A percentile compares a stretch with the other conserved stretches of the same genome.
Conservation (phyloP, 2,329 filamentous ascomycete genomes). For the Penicillium sp. region DNA sequence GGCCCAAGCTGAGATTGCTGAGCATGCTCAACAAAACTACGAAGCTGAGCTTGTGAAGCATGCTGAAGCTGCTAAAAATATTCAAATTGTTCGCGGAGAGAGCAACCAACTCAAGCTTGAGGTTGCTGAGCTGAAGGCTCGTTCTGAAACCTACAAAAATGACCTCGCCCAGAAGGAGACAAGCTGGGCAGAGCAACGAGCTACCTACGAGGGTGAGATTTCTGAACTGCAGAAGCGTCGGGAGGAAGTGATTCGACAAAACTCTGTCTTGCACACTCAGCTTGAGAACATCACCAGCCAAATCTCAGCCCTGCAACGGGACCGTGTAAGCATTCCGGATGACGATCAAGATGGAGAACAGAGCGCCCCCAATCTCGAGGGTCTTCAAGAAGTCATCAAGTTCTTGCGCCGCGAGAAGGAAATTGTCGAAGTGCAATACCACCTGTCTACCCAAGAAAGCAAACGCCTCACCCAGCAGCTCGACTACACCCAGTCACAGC, state of each 20-base stretch:
- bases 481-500: conserved; percentile 79
- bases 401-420: conserved; percentile 96
- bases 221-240: conserved; percentile 74
- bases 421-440: conserved; percentile 94
- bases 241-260: conserved; percentile 84
- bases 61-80: conserved; percentile 84
- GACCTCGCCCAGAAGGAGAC: conserved; percentile 77
- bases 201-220: conserved; percentile 81
- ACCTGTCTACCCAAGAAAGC: conserved; percentile 81
- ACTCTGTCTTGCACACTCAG: conserved; percentile 85
- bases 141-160: conserved; percentile 82
- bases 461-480: conserved; percentile 89
- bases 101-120: conserved; percentile 81
- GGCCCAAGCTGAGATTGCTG: conserved; percentile 88
- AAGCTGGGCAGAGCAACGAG: conserved; percentile 82
- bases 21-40: conserved; percentile 91
- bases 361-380: conserved; percentile 63
- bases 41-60: conserved; percentile 94
- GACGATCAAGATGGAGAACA: conserved; percentile 49
- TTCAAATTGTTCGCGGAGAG: conserved; percentile 77
- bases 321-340: conserved; percentile 58
- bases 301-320: conserved; percentile 76
- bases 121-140: conserved; percentile 70
- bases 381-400: conserved; percentile 84
- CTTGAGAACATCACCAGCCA: conserved; percentile 81